Evolutionary conservation across 768 basidiomycete species (phyloP).

Genomic region (Lactarius hengduanensis): DNA sequence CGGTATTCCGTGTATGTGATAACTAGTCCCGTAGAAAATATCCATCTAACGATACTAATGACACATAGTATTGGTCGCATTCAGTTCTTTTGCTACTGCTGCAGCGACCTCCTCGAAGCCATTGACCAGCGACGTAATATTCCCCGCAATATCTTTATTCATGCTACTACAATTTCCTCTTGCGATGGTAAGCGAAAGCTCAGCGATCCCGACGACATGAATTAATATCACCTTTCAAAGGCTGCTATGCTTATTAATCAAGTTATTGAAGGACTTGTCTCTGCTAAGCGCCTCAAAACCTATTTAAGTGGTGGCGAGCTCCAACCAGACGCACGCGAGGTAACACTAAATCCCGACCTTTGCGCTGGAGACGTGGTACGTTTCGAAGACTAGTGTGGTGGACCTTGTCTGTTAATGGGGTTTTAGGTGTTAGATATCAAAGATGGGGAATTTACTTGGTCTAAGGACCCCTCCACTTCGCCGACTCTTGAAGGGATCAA

Average conservation of each 20-base stretch:
- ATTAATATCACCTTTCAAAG: conserved; percentile 38
- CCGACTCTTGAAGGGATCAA: conserved; percentile 76
- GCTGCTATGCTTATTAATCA: conserved; percentile 72
- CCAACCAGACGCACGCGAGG: conserved; percentile 68
- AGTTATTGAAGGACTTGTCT: conserved; percentile 84
- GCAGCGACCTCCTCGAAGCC: conserved; percentile 60
- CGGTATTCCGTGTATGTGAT: conserved; percentile 54
- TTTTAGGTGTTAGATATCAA: conserved; percentile 61
- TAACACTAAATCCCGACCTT: conserved; percentile 45
- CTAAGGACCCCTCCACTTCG: conserved; percentile 46
- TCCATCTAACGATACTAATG: conserved; percentile 14
- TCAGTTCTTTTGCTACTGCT: conserved; percentile 78
- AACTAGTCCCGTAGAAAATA: neutral
- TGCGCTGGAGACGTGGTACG: conserved; percentile 60
- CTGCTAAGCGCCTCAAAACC: conserved; percentile 68
- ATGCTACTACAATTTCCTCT: conserved; percentile 86
- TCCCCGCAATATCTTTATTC: conserved; percentile 92
- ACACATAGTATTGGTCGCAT: conserved; percentile 62
- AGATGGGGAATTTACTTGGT: conserved; percentile 84
- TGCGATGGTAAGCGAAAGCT: conserved; percentile 57
- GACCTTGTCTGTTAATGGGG: neutral
- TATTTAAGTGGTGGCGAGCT: conserved; percentile 82
- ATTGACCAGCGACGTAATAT: conserved; percentile 87
- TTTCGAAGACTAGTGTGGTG: neutral
- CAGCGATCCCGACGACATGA: neutral